phyloP scores from a whole-genome alignment of 2,329 filamentous ascomycete genomes.

The Phoma sp. region DNA sequence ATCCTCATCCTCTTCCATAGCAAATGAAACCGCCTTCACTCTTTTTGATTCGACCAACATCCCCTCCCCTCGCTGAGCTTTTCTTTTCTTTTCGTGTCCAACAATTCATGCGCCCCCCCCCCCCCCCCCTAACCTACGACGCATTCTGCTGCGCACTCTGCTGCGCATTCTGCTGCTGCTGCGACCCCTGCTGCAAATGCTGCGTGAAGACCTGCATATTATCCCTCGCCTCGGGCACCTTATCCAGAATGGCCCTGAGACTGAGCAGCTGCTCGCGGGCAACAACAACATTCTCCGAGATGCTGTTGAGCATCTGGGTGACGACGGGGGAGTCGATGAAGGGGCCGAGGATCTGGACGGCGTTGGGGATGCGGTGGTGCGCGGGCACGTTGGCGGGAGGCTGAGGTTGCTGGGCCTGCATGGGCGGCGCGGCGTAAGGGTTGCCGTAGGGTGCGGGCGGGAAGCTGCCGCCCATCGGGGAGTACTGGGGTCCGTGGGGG shows the following conservation, averaged over 20 bases:
- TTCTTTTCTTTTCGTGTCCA: no score
- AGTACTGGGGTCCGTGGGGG: slow-evolving; percentile 43
- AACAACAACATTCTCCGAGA: slow-evolving; percentile 42
- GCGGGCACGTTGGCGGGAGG: slow-evolving; percentile 21
- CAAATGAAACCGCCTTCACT: no score
- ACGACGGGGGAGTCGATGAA: slow-evolving; percentile 52
- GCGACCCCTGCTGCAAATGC: slow-evolving; percentile 22
- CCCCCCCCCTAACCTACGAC: no score
- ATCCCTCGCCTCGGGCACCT: slow-evolving; percentile 68
- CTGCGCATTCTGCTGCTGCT: slow-evolving; percentile 1
- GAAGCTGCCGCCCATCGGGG: slow-evolving; percentile 37
- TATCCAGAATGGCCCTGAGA: slow-evolving; percentile 70
- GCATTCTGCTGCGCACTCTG: neutral
- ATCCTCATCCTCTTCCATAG: no score
- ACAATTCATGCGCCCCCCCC: no score
- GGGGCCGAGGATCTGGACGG: slow-evolving; percentile 51
- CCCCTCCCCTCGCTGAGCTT: no score
- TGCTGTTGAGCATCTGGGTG: slow-evolving; percentile 43
- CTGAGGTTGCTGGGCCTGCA: slow-evolving; percentile 5
- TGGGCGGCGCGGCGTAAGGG: slow-evolving; percentile 23
- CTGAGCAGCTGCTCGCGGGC: slow-evolving; percentile 70
- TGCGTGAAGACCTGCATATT: slow-evolving; percentile 52
- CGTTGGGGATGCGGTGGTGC: slow-evolving; percentile 44
- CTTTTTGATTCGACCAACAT: no score
- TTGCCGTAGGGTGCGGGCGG: slow-evolving; percentile 33